Percentiles rank a stretch among this genome's conserved stretches.
phyloP scores from a whole-genome alignment of 306 rosid genomes.

The Heteromeles arbutifolia region DNA sequence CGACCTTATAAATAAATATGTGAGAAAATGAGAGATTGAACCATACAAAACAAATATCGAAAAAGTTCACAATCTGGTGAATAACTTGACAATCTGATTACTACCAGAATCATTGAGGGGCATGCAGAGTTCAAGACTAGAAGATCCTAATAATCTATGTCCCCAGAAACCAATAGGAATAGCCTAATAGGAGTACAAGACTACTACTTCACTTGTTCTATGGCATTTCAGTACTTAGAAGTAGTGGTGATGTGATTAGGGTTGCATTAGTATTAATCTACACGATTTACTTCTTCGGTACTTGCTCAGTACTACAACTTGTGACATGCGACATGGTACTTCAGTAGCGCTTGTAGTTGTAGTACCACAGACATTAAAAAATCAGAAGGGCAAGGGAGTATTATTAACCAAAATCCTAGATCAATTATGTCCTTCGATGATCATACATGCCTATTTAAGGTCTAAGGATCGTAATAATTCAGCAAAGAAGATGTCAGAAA shows the following conservation, averaged over 20 bases:
- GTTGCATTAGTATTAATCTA: neutral
- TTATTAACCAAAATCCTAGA: neutral
- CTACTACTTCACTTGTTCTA: too few species aligned
- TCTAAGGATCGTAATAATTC: neutral
- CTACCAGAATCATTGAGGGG: too few species aligned
- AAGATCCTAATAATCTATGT: too few species aligned
- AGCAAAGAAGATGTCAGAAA: conserved; percentile 1
- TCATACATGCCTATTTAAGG: neutral
- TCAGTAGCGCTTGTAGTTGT: too few species aligned
- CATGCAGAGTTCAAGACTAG: too few species aligned
- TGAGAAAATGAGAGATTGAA: neutral
- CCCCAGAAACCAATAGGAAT: too few species aligned
- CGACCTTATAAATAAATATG: too few species aligned
- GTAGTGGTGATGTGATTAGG: too few species aligned
- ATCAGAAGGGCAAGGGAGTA: neutral
- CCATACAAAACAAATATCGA: neutral
- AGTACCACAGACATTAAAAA: too few species aligned
- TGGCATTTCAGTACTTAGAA: too few species aligned
- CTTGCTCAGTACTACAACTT: neutral
- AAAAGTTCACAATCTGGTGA: neutral
- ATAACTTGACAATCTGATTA: neutral
- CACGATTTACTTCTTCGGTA: neutral
- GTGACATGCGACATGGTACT: neutral
- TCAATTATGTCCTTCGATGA: neutral
- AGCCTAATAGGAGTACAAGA: too few species aligned